Evolutionary conservation across 2,329 filamentous ascomycete genomes (phyloP), one percentile per base, ranked within the genome.

Genomic region (Dactylellina leptospora): DNA sequence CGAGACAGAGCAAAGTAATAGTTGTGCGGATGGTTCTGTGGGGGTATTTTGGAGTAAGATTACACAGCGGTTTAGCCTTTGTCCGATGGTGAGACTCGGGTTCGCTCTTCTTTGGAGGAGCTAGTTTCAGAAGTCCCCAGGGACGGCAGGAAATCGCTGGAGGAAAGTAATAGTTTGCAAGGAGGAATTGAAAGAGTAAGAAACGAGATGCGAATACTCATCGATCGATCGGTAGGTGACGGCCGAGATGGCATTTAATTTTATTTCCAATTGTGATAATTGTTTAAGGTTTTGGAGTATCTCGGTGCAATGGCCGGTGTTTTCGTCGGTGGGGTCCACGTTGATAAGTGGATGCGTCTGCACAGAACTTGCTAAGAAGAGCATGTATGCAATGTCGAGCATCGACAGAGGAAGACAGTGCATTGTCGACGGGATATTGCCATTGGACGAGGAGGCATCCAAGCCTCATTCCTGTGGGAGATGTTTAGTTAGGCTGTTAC

Each of bases 21-120:
- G 45, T 54, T 59, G 62, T 58, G 60, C 50, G 50, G 60, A 44
- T 38, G 33, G 23, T 16, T 66, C 22, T 50, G 4, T 36, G 40
- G 18, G 20, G n/a, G 18, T 11, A 45, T n/a, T 20, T 50, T 60
- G 38, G 8, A 2, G 23, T 58, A 45, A 33, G 38, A 58, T 45
- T 58, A 28, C 40, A 28, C 36, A 9, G 1, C 5, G 20, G 54
- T 68, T 60, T 60, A 68, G 54, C 53, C 54, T 59, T 68, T 68
- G 53, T 68, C 47, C 48, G 45, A 51, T 68, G 60, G 51, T 64
- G 60, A 64, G 50, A 64, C 50, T 28, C 25, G 20, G n/a, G n/a
- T n/a, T n/a, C n/a, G n/a, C n/a, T n/a, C n/a, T n/a, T n/a, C n/a
- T n/a, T n/a, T n/a, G n/a, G n/a, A n/a, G n/a, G n/a, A n/a, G n/a